Evolutionary conservation across 2,329 filamentous ascomycete species (phyloP).

Genomic region (Phaeophleospora eucalypticola): DNA sequence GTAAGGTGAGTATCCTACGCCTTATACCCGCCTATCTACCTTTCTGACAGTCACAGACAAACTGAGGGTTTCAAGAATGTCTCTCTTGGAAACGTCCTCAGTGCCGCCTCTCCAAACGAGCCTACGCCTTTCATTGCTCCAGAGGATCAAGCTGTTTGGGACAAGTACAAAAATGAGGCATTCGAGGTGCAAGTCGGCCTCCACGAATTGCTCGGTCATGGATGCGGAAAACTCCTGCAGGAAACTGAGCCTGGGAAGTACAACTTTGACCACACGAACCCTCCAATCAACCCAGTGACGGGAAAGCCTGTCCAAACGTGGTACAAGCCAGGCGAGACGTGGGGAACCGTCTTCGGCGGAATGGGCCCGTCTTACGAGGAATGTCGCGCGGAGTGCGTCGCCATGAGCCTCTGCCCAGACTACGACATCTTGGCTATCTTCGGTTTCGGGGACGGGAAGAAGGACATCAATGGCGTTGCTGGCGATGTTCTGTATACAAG

Average conservation of each 20-base stretch:
- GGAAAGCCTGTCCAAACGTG: constrained; percentile 74
- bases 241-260: constrained; percentile 76
- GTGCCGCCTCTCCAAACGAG: constrained; percentile 87
- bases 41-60: constrained; percentile 41
- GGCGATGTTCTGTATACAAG: constrained; percentile 83
- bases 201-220: constrained; percentile 84
- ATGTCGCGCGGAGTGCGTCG: constrained; percentile 88
- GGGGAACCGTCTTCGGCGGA: constrained; percentile 84
- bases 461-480: constrained; percentile 69
- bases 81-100: constrained; percentile 86
- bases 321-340: constrained; percentile 95
- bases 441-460: constrained; percentile 74
- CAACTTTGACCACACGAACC: constrained; percentile 83
- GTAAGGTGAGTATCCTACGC: constrained; percentile 53
- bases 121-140: constrained; percentile 85
- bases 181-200: constrained; percentile 96
- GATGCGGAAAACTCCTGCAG: constrained; percentile 88
- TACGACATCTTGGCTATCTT: constrained; percentile 88
- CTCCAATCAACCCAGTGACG: constrained; percentile 75
- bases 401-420: constrained; percentile 86
- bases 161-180: constrained; percentile 76
- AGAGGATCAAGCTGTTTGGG: constrained; percentile 71
- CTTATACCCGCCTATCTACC: background rate
- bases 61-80: constrained; percentile 89
- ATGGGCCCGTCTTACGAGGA: constrained; percentile 89